Percentiles rank a stretch among this genome's conserved stretches.
Evolutionary conservation across 2,329 filamentous ascomycete genomes (phyloP).

Genomic region (Pseudonectria buxi): DNA sequence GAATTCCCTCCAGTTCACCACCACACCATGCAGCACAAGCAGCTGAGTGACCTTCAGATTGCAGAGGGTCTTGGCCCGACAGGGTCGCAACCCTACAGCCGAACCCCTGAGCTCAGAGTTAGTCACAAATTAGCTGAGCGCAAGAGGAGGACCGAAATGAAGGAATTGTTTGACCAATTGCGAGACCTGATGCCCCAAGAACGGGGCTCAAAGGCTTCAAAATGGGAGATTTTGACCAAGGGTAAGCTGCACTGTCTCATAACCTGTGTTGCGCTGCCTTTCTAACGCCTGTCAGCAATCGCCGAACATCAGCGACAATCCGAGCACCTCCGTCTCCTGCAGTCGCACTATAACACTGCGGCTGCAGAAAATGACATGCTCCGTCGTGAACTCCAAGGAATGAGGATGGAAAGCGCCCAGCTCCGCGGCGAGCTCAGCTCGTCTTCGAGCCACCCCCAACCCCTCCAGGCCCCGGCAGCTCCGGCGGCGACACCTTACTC

Average conservation of each 20-base stretch:
- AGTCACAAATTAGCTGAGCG: slow-evolving; percentile 82
- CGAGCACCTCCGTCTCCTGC: slow-evolving; percentile 41
- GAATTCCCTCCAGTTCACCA: slow-evolving; percentile 61
- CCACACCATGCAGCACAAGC: slow-evolving; percentile 68
- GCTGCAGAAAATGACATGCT: slow-evolving; percentile 41
- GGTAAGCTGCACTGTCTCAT: slow-evolving; percentile 53
- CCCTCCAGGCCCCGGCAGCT: slow-evolving; percentile 12
- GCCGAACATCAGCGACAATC: slow-evolving; percentile 51
- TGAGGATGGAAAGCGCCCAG: slow-evolving; percentile 43
- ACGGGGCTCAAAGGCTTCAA: slow-evolving; percentile 76
- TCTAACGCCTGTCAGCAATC: slow-evolving; percentile 42
- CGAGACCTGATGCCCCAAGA: slow-evolving; percentile 74
- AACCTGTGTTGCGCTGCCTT: background rate
- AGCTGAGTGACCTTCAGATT: slow-evolving; percentile 58
- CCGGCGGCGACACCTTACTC: slow-evolving; percentile 21
- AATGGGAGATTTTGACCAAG: slow-evolving; percentile 85
- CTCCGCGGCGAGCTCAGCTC: slow-evolving; percentile 31
- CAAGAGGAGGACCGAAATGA: slow-evolving; percentile 82
- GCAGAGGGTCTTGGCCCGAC: slow-evolving; percentile 46
- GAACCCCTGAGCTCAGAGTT: slow-evolving; percentile 73
- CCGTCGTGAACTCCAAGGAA: slow-evolving; percentile 41
- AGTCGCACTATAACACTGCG: slow-evolving; percentile 36
- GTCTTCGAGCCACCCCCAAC: slow-evolving; percentile 21
- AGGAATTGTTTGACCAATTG: slow-evolving; percentile 75
- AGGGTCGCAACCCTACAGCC: slow-evolving; percentile 68